phyloP scores from a whole-genome alignment of 2,329 filamentous ascomycete genomes.

The Diaporthe sp. region DNA sequence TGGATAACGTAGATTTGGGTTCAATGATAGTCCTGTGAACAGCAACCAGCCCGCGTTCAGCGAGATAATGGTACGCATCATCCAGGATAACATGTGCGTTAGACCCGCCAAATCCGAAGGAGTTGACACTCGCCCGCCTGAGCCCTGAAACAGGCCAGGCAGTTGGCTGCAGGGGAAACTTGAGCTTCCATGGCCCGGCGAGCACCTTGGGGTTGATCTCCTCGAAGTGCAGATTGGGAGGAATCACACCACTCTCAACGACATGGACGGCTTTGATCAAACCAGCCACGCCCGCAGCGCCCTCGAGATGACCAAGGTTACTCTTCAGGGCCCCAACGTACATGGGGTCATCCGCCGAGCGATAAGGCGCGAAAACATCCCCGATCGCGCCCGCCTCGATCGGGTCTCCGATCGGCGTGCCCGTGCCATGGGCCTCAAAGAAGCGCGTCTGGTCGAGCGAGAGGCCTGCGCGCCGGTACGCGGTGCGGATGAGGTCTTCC shows the following conservation, averaged over 20 bases:
- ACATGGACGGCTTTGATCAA: constrained; percentile 44
- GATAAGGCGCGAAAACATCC: constrained; percentile 42
- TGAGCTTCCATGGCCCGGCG: constrained; percentile 60
- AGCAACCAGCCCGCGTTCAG: background rate
- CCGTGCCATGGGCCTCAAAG: constrained; percentile 34
- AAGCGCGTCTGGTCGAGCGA: constrained; percentile 56
- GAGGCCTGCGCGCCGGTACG: constrained; percentile 62
- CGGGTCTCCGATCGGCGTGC: constrained; percentile 43
- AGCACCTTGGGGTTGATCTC: constrained; percentile 64
- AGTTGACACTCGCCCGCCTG: constrained; percentile 67
- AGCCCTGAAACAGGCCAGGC: constrained; percentile 60
- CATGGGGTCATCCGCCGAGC: constrained; percentile 46
- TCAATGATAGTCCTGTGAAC: background rate
- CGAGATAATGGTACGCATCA: constrained; percentile 24
- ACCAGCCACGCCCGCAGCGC: background rate
- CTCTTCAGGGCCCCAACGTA: constrained; percentile 40
- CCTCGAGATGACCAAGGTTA: background rate
- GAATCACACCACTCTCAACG: constrained; percentile 64
- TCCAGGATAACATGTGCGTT: constrained; percentile 60
- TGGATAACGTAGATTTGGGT: background rate
- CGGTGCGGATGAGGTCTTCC: constrained; percentile 60
- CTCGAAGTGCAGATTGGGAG: constrained; percentile 65
- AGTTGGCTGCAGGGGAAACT: constrained; percentile 53
- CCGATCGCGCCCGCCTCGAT: constrained; percentile 67
- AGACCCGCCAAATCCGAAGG: constrained; percentile 70